phyloP scores from a whole-genome alignment of 2,329 filamentous ascomycete genomes.

The Simplicillium aogashimaense region DNA sequence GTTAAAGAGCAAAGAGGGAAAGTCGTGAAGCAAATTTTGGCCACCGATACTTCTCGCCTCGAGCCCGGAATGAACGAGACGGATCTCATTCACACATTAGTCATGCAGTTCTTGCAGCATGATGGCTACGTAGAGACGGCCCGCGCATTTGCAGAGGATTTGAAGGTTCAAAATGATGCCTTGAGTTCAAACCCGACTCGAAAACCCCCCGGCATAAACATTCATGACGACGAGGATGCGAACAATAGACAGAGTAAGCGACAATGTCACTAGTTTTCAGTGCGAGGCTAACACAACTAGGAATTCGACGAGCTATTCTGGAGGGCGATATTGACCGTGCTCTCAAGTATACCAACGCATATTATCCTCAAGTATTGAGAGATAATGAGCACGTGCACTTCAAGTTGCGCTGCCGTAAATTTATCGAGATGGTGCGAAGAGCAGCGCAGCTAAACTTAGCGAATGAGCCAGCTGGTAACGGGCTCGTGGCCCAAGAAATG shows the following conservation, averaged over 20 bases:
- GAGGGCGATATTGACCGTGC: conserved; percentile 89
- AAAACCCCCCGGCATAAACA: conserved; percentile 49
- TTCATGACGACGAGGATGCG: conserved; percentile 77
- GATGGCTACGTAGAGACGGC: conserved; percentile 95
- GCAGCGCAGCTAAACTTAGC: conserved; percentile 54
- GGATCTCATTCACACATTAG: conserved; percentile 69
- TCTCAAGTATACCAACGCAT: conserved; percentile 67
- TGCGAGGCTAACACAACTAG: conserved; percentile 31
- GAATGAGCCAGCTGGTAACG: conserved; percentile 34
- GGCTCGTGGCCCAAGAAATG: conserved; percentile 32
- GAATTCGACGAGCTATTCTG: conserved; percentile 76
- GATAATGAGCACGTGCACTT: conserved; percentile 82
- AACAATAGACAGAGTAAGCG: conserved; percentile 71
- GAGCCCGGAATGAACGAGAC: conserved; percentile 60
- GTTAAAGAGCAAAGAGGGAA: conserved; percentile 59
- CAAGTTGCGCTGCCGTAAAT: conserved; percentile 78
- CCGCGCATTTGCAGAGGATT: conserved; percentile 75
- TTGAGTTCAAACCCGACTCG: conserved; percentile 48
- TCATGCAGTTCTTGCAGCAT: conserved; percentile 81
- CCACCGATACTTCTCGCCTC: conserved; percentile 47
- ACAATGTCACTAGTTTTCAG: no score
- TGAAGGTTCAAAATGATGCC: conserved; percentile 62
- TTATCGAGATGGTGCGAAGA: conserved; percentile 85
- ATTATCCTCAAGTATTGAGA: conserved; percentile 71
- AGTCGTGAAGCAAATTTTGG: conserved; percentile 50